Evolutionary conservation across 148 eudicot genomes (phyloP), one percentile per base, ranked within the genome.

Genomic region (Rhododendron ovatum): DNA sequence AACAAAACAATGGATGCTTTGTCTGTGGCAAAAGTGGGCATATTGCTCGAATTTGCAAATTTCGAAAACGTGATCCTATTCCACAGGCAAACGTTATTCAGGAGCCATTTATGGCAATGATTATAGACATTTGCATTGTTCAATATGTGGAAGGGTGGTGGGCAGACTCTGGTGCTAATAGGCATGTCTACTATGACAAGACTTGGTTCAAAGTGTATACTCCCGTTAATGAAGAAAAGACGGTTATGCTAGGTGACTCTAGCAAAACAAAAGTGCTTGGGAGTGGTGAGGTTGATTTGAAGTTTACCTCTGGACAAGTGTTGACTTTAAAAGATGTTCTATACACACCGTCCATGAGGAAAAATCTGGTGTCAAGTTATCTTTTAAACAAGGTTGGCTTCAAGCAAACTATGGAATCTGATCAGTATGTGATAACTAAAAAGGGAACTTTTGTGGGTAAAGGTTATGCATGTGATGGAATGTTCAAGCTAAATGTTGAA

Each of bases 361-460:
- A 33, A 33, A 33, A 33, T 33, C 35, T 33, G 35, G 1, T 83
- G 37, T 87, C 75, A 17, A 15, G 10, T n/a, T 76, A 61, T 22
- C 71, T 55, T 7, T 10, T 84, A 3, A 84, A 84, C 18, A 87
- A 86, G 48, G 48, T 55, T 33, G 86, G 82, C 59, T 87, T 87
- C 2, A 61, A 61, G 67, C 6, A 61, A 20, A 61, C 5, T 61
- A 61, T 61, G 67, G 67, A 61, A 61, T 61, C 24, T 61, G 67
- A 61, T 18, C 26, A 61, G n/a, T 61, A 61, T 61, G 35, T 37
- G 39, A 2, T 37, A 37, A 37, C 39, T 37, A 37, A 37, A 37
- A 37, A 37, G 4, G 39, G 39, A 37, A 37, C 39, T 37, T 61
- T 61, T 61, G 67, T 61, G 24, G 67, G 67, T 61, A 61, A 61